phyloP scores from a whole-genome alignment of 306 rosid genomes.

The Casuarina cunninghamiana region DNA sequence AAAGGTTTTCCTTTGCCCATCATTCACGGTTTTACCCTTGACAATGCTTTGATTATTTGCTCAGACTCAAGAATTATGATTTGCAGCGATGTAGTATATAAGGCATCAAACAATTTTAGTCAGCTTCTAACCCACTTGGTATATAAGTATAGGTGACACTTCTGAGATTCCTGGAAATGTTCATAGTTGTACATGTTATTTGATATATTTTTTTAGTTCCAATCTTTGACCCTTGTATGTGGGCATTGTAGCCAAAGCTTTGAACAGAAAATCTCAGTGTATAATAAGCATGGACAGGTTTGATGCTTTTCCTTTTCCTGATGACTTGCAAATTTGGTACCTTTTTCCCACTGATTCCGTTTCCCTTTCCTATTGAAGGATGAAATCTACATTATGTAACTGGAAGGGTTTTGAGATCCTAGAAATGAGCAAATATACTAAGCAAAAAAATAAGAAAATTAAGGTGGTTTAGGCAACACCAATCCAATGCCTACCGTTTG shows the following conservation, averaged over 20 bases:
- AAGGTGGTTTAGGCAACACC: no score
- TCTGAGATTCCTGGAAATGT: conserved; percentile 23
- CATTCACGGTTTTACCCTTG: conserved; percentile 68
- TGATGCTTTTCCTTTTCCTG: neutral
- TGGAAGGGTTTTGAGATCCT: no score
- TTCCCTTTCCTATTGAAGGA: neutral
- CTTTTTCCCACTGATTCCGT: neutral
- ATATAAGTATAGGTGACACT: conserved; percentile 1
- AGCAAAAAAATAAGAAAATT: no score
- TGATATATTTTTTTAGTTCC: neutral
- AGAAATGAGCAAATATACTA: no score
- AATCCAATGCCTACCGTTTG: no score
- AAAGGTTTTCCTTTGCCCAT: conserved; percentile 81
- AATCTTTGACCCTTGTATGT: neutral
- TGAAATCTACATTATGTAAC: neutral
- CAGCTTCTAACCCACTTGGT: conserved; percentile 14
- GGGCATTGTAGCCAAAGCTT: neutral
- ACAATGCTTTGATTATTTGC: conserved; percentile 56
- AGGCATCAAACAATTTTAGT: conserved; percentile 28
- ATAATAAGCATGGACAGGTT: neutral
- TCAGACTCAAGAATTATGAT: conserved; percentile 61
- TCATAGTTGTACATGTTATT: conserved; percentile 13
- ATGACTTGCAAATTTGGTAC: neutral
- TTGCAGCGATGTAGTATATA: conserved; percentile 57
- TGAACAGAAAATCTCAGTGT: neutral